Conservation (phyloP, 2,329 filamentous ascomycete species). For the Stenocarpella maydis region DNA sequence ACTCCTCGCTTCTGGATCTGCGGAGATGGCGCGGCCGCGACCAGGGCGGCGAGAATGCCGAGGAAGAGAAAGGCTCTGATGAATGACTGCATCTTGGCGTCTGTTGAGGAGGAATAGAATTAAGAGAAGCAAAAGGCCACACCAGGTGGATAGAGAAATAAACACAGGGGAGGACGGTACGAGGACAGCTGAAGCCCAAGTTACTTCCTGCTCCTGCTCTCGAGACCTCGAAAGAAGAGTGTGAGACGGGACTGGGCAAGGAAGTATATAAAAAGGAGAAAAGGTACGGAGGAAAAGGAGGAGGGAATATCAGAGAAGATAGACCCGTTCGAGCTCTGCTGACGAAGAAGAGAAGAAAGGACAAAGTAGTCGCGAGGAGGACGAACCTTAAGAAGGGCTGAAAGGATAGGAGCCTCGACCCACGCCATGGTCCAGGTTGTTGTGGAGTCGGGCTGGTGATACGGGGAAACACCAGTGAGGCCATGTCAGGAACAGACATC, state of each 20-base stretch:
- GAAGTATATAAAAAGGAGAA: slow-evolving; percentile 1
- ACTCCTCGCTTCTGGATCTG: slow-evolving; percentile 58
- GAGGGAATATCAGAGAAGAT: slow-evolving; percentile 26
- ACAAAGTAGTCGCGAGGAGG: neutral
- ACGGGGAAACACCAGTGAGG: slow-evolving; percentile 23
- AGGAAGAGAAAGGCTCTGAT: slow-evolving; percentile 49
- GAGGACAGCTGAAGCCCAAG: slow-evolving; percentile 30
- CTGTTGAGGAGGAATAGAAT: slow-evolving; percentile 29
- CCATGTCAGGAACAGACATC: slow-evolving; percentile 6
- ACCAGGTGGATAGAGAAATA: slow-evolving; percentile 39
- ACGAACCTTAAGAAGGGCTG: slow-evolving; percentile 17
- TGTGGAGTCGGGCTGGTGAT: slow-evolving; percentile 13
- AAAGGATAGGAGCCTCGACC: slow-evolving; percentile 30
- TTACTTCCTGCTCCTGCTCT: slow-evolving; percentile 32
- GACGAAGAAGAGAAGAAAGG: neutral
- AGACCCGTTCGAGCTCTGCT: slow-evolving; percentile 29
- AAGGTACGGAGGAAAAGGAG: neutral
- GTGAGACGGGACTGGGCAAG: slow-evolving; percentile 14
- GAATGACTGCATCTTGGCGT: slow-evolving; percentile 40
- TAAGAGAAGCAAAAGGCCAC: slow-evolving; percentile 34
- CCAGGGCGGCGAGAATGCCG: slow-evolving; percentile 56
- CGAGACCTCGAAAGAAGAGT: slow-evolving; percentile 29
- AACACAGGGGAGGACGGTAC: slow-evolving; percentile 23
- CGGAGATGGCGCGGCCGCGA: slow-evolving; percentile 52
- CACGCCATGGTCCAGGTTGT: slow-evolving; percentile 24